Conservation (phyloP, 2,329 filamentous ascomycete species). For the Mycosphaerelloides madeirae region DNA sequence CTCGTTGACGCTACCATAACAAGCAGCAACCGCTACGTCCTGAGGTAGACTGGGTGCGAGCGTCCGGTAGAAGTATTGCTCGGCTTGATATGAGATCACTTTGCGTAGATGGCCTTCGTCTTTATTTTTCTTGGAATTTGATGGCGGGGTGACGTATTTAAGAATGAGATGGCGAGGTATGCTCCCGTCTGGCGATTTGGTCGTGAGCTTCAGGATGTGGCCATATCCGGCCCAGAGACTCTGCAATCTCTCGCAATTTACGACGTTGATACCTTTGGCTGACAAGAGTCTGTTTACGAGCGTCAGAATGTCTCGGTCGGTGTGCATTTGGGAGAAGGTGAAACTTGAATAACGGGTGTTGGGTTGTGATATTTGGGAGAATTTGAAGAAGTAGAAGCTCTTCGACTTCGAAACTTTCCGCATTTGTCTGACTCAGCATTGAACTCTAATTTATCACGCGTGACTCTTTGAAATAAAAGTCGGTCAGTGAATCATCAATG, state of each 20-base stretch:
- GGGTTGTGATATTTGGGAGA: too few relatives aligned
- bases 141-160: constrained; percentile 57
- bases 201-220: constrained; percentile 53
- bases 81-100: constrained; percentile 62
- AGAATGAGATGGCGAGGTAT: constrained; percentile 45
- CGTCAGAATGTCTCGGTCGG: neutral
- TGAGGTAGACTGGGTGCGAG: constrained; percentile 49
- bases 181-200: constrained; percentile 19
- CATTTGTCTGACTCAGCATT: too few relatives aligned
- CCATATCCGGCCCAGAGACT: constrained; percentile 48
- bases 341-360: too few relatives aligned
- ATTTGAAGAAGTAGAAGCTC: too few relatives aligned
- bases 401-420: too few relatives aligned
- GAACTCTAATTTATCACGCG: too few relatives aligned
- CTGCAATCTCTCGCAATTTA: constrained; percentile 29
- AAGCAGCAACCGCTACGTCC: constrained; percentile 48
- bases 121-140: constrained; percentile 18
- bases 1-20: constrained; percentile 30
- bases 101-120: constrained; percentile 63
- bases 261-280: constrained; percentile 1
- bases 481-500: too few relatives aligned
- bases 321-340: too few relatives aligned
- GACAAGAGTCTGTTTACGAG: neutral
- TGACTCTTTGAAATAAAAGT: too few relatives aligned
- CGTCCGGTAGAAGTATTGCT: constrained; percentile 60